Evolutionary conservation across 1,139 yeast species (phyloP), one percentile per base, ranked within the genome.

Genomic region (Saccharomyces hybrid): DNA sequence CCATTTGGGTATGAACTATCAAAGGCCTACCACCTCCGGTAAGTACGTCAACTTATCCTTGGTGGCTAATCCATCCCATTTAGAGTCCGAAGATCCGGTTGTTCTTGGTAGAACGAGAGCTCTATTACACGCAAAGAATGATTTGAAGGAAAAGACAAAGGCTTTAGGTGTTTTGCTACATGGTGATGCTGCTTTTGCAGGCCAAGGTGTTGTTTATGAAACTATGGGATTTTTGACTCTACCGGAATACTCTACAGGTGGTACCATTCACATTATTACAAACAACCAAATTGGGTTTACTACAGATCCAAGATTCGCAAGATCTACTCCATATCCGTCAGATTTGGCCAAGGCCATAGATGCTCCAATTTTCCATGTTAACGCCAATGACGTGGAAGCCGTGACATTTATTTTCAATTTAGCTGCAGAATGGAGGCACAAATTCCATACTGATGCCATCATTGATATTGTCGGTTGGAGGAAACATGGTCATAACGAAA

Each of bases 201-300:
- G 88, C 62, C 99, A 93, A 78, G 99, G 99, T 82, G 95, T 93
- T 58, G 98, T 93, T 60, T 93, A 93, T 74, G 99, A 93, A 78
- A 90, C 99, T 55, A 86, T 93, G 86, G 98, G 98, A 57, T 87
- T 93, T 77, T 83, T 88, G 64, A 83, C 83, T 67, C 81, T 93
- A 71, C 97, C 97, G 62, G 96, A 93, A 62, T 93, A 89, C 77
- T 84, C 96, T 55, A 91, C 98, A 53, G 99, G 99, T 78, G 99
- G 99, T 81, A 90, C 98, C 55, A 80, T 93, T 63, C 99, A 93
- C 75, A 82, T 93, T 63, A 91, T 93, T 69, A 90, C 93, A 62
- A 95, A 95, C 76, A 93, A 93, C 78, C 99, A 93, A 80, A 93
- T 93, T 73, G 99, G 99, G 75, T 93, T 93, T 82, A 93, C 99